Percentiles rank a stretch among this genome's conserved stretches.
These are phyloP conservation scores for Yamadazyma dushanensis DNA, from an alignment of 1,139 yeast genomes.

Conservation along the genomic window DNA sequence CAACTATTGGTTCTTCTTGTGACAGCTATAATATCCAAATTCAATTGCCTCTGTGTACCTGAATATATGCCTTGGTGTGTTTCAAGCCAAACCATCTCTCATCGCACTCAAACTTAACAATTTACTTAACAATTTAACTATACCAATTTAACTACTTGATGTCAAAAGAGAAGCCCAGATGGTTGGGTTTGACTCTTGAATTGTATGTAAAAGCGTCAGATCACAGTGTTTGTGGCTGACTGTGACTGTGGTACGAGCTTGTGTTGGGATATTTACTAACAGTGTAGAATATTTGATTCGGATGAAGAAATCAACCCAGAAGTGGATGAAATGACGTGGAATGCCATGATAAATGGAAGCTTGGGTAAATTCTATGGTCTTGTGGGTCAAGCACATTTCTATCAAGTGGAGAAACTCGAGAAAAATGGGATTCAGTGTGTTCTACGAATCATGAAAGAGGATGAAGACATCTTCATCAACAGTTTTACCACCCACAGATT, in stretches of 20 bases:
- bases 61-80: no score
- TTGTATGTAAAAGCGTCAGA: slow-evolving; percentile 14
- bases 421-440: slow-evolving; percentile 16
- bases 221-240: not conserved
- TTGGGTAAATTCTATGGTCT: slow-evolving; percentile 34
- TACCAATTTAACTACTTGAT: not conserved
- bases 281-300: slow-evolving; percentile 12
- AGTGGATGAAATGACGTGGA: slow-evolving; percentile 30
- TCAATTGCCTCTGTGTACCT: slow-evolving; percentile 17
- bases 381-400: slow-evolving; percentile 36
- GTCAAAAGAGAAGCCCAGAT: slow-evolving; percentile 4
- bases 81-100: no score
- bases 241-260: no score
- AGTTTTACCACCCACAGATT: slow-evolving; percentile 34
- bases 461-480: slow-evolving; percentile 26
- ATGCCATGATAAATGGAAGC: slow-evolving; percentile 25
- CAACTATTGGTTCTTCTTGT: slow-evolving; percentile 16
- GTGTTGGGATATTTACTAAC: slow-evolving; percentile 13
- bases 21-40: slow-evolving; percentile 24
- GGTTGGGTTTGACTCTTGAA: slow-evolving; percentile 10
- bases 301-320: slow-evolving; percentile 3
- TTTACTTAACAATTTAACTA: not conserved
- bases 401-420: slow-evolving; percentile 23
- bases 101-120: no score
- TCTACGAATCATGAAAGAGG: slow-evolving; percentile 28